A percentile compares a stretch with the other conserved stretches of the same genome.
phyloP scores from a whole-genome alignment of 495 filamentous ascomycete species.

The Margaritispora aquatica region DNA sequence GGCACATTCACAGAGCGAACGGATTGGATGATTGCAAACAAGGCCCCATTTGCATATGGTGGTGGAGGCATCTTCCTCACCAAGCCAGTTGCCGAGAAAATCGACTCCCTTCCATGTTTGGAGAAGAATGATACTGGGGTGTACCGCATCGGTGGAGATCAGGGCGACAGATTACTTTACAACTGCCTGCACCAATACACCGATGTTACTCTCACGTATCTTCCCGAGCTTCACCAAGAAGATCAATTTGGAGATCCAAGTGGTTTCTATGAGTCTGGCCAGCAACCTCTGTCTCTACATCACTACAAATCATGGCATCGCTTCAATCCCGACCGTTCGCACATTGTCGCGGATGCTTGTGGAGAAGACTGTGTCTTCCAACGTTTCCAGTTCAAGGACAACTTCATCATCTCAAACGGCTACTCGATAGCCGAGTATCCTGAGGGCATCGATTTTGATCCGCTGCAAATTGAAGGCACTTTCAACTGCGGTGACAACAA shows the following conservation, averaged over 20 bases:
- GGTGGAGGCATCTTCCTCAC: slow-evolving; percentile 57
- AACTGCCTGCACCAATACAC: slow-evolving; percentile 49
- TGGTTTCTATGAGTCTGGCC: slow-evolving; percentile 50
- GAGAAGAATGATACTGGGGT: slow-evolving; percentile 22
- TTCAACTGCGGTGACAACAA: slow-evolving; percentile 16
- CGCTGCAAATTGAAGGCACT: slow-evolving; percentile 22
- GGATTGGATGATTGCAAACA: slow-evolving; percentile 33
- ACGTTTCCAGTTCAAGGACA: slow-evolving; percentile 49
- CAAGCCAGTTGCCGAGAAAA: slow-evolving; percentile 35
- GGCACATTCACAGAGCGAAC: slow-evolving; percentile 49
- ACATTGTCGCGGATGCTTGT: slow-evolving; percentile 43
- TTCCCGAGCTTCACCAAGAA: slow-evolving; percentile 46
- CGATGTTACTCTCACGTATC: slow-evolving; percentile 39
- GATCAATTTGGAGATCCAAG: slow-evolving; percentile 45
- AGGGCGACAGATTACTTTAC: slow-evolving; percentile 31
- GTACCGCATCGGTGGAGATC: slow-evolving; percentile 13
- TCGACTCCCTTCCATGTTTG: slow-evolving; percentile 30
- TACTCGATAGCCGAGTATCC: slow-evolving; percentile 48
- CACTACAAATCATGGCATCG: slow-evolving; percentile 52
- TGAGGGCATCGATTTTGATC: slow-evolving; percentile 23
- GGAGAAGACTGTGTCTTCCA: slow-evolving; percentile 50
- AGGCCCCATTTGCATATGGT: slow-evolving; percentile 42
- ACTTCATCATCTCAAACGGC: slow-evolving; percentile 52
- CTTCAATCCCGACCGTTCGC: slow-evolving; percentile 40
- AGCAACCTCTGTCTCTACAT: slow-evolving; percentile 48